A percentile compares a stretch with the other conserved stretches of the same genome.
phyloP scores from a whole-genome alignment of 768 basidiomycete species.

The Austroboletus festivus region DNA sequence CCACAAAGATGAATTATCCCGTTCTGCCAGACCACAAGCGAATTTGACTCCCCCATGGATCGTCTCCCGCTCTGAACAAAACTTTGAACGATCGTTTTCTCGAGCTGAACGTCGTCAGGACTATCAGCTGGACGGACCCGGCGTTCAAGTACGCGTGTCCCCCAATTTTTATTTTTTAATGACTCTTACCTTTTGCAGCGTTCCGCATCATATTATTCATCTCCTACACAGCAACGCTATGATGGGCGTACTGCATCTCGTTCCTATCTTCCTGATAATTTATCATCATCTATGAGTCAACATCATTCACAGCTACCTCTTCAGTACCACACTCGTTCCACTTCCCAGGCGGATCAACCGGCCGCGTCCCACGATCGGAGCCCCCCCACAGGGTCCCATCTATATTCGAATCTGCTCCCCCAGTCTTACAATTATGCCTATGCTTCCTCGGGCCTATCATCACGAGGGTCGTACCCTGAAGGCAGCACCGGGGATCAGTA shows the following conservation, averaged over 20 bases:
- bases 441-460: conserved; percentile 12
- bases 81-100: conserved; percentile 22
- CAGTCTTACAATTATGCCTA: conserved; percentile 20
- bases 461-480: conserved; percentile 25
- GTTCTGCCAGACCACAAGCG: conserved; percentile 36
- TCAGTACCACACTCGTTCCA: conserved; percentile 25
- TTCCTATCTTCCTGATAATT: conserved; percentile 19
- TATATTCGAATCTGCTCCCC: conserved; percentile 22
- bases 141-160: conserved; percentile 27
- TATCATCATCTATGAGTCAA: conserved; percentile 20
- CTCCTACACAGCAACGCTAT: conserved; percentile 24
- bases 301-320: conserved; percentile 21
- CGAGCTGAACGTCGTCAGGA: conserved; percentile 26
- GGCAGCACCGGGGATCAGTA: conserved; percentile 11
- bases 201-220: conserved; percentile 22
- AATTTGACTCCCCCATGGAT: conserved; percentile 42
- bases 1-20: conserved; percentile 46
- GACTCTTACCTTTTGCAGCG: conserved; percentile 18
- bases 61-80: conserved; percentile 37
- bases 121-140: conserved; percentile 26
- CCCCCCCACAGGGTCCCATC: conserved; percentile 21
- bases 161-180: neutral
- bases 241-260: conserved; percentile 23
- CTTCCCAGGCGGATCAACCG: conserved; percentile 28
- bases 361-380: conserved; percentile 29